A percentile compares a stretch with the other conserved stretches of the same genome.
Conservation (phyloP, 345 rosid species). For the Lepidium sativum region DNA sequence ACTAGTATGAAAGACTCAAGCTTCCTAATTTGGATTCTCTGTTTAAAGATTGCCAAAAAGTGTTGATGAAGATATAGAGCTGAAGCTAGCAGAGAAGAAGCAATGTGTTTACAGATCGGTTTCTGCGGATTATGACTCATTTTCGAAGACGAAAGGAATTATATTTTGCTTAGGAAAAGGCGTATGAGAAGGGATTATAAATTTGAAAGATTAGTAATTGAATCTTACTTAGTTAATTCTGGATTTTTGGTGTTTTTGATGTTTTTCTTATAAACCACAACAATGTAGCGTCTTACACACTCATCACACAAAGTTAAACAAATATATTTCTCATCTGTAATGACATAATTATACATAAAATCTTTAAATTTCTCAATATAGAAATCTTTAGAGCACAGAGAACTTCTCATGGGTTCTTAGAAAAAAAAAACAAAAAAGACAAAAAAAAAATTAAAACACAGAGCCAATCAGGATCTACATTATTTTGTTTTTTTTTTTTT, state of each 20-base stretch:
- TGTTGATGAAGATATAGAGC: conserved; percentile 12
- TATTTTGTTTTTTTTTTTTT: too few relatives aligned
- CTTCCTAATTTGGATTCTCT: conserved; percentile 1
- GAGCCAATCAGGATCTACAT: too few relatives aligned
- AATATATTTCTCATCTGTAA: too few relatives aligned
- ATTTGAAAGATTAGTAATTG: background rate
- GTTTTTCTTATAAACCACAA: background rate
- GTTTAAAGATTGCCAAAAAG: conserved; percentile 4
- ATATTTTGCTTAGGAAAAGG: too few relatives aligned
- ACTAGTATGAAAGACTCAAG: background rate
- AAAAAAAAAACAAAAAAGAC: too few relatives aligned
- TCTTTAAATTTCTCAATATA: background rate
- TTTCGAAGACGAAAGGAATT: too few relatives aligned
- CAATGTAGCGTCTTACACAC: background rate
- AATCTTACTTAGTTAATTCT: background rate
- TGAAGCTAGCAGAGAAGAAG: conserved; percentile 11
- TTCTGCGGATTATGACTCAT: conserved; percentile 6
- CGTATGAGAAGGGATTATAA: too few relatives aligned
- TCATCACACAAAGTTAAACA: background rate
- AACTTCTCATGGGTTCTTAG: too few relatives aligned
- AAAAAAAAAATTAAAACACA: too few relatives aligned
- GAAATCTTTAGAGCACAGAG: background rate
- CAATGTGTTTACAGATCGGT: background rate
- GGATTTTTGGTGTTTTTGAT: too few relatives aligned
- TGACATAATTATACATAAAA: too few relatives aligned